Conservation (phyloP, 2,329 filamentous ascomycete genomes). For the Colletotrichum camelliae region DNA sequence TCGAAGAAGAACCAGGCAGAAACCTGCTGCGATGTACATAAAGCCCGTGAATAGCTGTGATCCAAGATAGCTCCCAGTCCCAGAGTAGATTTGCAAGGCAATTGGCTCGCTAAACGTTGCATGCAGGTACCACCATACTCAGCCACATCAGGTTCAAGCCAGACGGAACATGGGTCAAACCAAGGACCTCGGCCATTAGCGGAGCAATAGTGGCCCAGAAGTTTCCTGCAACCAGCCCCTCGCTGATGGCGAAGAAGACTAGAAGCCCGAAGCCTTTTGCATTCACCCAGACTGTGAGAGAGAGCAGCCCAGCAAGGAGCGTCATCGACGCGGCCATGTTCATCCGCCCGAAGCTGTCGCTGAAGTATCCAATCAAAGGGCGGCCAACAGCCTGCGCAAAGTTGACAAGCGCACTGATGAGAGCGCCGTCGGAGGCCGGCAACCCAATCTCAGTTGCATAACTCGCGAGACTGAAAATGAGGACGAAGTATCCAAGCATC, state of each 20-base stretch:
- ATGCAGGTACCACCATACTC: neutral
- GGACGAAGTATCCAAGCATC: neutral
- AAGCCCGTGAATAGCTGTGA: neutral
- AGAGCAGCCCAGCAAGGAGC: neutral
- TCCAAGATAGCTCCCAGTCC: neutral
- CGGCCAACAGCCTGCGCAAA: neutral
- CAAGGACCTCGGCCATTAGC: neutral
- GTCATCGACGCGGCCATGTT: neutral
- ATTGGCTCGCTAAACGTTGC: neutral
- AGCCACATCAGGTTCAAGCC: neutral
- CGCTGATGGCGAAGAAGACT: neutral
- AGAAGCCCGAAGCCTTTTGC: neutral
- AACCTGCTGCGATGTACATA: slow-evolving; percentile 4
- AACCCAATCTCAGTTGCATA: neutral
- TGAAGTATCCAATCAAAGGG: neutral
- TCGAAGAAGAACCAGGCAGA: slow-evolving; percentile 27
- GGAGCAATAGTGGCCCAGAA: neutral
- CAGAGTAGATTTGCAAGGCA: neutral
- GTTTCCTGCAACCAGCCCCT: neutral
- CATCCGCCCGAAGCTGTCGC: neutral
- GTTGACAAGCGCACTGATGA: neutral
- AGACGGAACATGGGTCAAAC: neutral
- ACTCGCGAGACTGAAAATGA: neutral
- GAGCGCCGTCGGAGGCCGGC: neutral
- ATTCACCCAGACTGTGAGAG: neutral